phyloP scores from a whole-genome alignment of 106 monocot species.

The Chionographis japonica region DNA sequence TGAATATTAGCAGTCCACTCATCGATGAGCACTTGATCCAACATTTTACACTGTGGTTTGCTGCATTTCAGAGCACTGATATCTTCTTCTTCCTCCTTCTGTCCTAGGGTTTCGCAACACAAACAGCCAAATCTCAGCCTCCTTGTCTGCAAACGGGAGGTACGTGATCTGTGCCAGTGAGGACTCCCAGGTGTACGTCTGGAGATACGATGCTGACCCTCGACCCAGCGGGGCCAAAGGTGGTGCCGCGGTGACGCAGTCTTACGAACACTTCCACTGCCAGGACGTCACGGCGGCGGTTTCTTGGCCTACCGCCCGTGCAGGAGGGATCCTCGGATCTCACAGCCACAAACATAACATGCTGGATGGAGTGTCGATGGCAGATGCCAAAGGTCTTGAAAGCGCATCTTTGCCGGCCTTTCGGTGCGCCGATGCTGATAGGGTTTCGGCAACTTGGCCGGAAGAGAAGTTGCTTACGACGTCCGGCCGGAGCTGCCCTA shows the following conservation, averaged over 20 bases:
- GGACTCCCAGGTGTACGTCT: slow-evolving; percentile 64
- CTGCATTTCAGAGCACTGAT: neutral
- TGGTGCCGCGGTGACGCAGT: slow-evolving; percentile 21
- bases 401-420: slow-evolving; percentile 3
- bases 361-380: slow-evolving; percentile 3
- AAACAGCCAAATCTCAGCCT: slow-evolving; percentile 66
- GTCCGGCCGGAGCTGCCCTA: slow-evolving; percentile 14
- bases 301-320: slow-evolving; percentile 35
- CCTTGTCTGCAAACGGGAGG: slow-evolving; percentile 43
- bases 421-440: slow-evolving; percentile 17
- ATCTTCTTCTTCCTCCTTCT: neutral
- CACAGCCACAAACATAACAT: slow-evolving; percentile 8
- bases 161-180: slow-evolving; percentile 62
- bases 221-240: slow-evolving; percentile 36
- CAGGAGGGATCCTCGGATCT: neutral
- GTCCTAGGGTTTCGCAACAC: slow-evolving; percentile 55
- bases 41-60: neutral
- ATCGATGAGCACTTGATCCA: too few species aligned
- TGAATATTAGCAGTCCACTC: too few species aligned
- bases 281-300: slow-evolving; percentile 49
- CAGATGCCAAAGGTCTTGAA: slow-evolving; percentile 2
- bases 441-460: slow-evolving; percentile 32
- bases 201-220: slow-evolving; percentile 45
- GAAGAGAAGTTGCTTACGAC: slow-evolving; percentile 36
- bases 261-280: slow-evolving; percentile 65